Evolutionary conservation across 2,329 filamentous ascomycete genomes (phyloP), one percentile per base, ranked within the genome.

Genomic region (Venturia carpophila): DNA sequence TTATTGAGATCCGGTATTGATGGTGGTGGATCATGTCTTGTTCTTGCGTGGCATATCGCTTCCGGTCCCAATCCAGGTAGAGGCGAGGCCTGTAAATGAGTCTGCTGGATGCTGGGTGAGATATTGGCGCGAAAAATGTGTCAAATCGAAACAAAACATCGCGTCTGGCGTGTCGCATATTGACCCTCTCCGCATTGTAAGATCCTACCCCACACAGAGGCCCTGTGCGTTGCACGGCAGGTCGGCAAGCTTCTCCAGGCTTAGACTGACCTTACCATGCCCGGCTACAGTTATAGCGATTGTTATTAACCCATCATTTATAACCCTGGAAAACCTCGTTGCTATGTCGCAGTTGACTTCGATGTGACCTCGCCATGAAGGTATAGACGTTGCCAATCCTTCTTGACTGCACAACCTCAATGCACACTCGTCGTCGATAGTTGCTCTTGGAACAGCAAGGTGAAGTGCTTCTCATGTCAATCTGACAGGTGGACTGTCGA

Each of bases 181-280:
- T 55, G 10, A 52, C 6, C 24, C 17, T 17, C 49, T 17, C 17
- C 27, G 27, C 30, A 58, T 9, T 37, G 9, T 2, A n/a, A 47
- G 45, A 34, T 15, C 45, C 9, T 24, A 24, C 45, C 45, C 45
- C 47, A 19, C 21, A 52, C 15, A 47, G 45, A 47, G 17, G 3
- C 13, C 45, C 45, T 24, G n/a, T 47, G 17, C 19, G 19, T 1
- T 47, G 45, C 17, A 47, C 7, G 39, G 15, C 39, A 42, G 39
- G 21, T 60, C 30, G n/a, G 60, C 43, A 43, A 62, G 39, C 60
- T 62, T 30, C 60, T 27, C 39, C 39, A n/a, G n/a, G 37, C 17
- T 27, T 21, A 43, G 19, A 42, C 43, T 43, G 43, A 17, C 17
- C 39, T 24, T 45, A 13, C 4, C 37, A 9, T 43, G 19, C 39